Evolutionary conservation across 805 yeast species (phyloP).

Genomic region (Blastobotrys robertii): DNA sequence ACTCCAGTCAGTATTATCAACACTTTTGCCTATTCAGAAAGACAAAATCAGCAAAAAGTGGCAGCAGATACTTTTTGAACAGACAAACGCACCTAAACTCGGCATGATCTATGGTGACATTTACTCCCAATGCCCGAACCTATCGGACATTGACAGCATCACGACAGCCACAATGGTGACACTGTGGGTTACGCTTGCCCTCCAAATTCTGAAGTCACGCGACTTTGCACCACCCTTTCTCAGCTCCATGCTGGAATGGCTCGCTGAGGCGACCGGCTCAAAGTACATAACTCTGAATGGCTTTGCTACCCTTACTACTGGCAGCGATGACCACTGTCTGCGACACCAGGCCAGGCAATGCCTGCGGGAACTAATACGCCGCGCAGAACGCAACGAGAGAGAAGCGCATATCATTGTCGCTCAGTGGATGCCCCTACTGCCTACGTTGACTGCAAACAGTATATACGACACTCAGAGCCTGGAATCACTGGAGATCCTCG

Average conservation of each 20-base stretch:
- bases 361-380: conserved; percentile 3
- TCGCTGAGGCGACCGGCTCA: not conserved
- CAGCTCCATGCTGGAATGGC: conserved; percentile 1
- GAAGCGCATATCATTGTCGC: not conserved
- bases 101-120: too few species aligned
- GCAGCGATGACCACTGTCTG: not conserved
- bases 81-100: too few species aligned
- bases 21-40: too few species aligned
- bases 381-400: not conserved
- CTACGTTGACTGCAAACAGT: conserved; percentile 4
- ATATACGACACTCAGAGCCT: conserved; percentile 1
- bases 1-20: too few species aligned
- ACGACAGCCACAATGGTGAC: not conserved
- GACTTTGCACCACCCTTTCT: not conserved
- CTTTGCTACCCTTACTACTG: conserved; percentile 4
- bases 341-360: conserved; percentile 4
- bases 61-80: too few species aligned
- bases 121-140: not conserved
- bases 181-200: not conserved
- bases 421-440: conserved; percentile 7
- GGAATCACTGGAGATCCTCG: conserved; percentile 6
- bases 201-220: not conserved
- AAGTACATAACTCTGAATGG: not conserved
- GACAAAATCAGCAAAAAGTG: too few species aligned
- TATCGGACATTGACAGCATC: not conserved